Conservation (phyloP, 768 basidiomycete species). For the Hirschioporus abietinus region DNA sequence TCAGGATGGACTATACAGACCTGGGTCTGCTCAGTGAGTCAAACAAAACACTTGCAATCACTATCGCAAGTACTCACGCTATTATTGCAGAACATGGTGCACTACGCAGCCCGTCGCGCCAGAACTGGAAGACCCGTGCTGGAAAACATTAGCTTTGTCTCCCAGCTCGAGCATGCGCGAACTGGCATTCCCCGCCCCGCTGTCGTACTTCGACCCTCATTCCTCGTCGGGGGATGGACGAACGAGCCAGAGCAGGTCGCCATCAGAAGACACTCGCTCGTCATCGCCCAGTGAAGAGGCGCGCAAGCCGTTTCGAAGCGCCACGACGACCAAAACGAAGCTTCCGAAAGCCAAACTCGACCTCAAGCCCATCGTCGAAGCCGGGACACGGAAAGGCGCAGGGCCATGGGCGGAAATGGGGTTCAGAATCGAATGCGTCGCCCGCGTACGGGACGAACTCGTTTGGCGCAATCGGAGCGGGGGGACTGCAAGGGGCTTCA, state of each 20-base stretch:
- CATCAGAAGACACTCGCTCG: too few species aligned
- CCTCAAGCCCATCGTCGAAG: not conserved
- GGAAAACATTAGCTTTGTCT: slow-evolving; percentile 20
- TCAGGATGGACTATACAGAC: too few species aligned
- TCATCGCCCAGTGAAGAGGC: slow-evolving; percentile 5
- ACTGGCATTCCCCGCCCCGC: slow-evolving; percentile 70
- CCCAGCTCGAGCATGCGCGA: slow-evolving; percentile 36
- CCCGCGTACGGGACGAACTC: too few species aligned
- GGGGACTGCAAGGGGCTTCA: too few species aligned
- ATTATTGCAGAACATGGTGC: slow-evolving; percentile 64
- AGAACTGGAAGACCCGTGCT: slow-evolving; percentile 37
- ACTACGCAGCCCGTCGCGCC: slow-evolving; percentile 40
- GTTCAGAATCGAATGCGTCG: too few species aligned
- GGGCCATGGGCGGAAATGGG: not conserved
- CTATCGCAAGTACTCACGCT: slow-evolving; percentile 68
- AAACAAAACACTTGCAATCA: too few species aligned
- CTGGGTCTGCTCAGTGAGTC: too few species aligned
- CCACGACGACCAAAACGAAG: not conserved
- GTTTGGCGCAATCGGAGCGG: too few species aligned
- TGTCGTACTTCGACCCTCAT: slow-evolving; percentile 46
- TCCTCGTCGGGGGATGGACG: too few species aligned
- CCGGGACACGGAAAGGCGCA: not conserved
- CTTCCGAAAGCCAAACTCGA: not conserved
- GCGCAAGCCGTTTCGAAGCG: slow-evolving; percentile 5
- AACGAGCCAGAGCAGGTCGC: too few species aligned